These are phyloP conservation scores for Thyridium curvatum DNA, from an alignment of 2,329 filamentous ascomycete species.

Conservation along the genomic window DNA sequence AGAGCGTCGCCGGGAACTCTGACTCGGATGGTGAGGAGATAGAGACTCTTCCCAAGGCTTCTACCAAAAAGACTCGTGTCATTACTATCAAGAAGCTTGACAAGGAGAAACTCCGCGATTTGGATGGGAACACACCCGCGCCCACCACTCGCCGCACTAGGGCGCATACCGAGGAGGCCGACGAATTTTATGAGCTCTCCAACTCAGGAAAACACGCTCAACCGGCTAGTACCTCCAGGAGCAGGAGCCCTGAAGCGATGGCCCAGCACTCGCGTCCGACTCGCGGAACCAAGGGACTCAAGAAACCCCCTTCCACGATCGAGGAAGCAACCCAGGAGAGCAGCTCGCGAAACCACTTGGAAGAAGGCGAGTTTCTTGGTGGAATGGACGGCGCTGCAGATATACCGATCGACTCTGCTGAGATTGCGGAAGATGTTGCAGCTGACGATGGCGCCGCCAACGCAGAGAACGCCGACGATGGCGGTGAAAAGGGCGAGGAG, in stretches of 20 bases:
- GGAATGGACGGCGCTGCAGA: conserved; percentile 7
- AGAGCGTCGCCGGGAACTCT: conserved; percentile 19
- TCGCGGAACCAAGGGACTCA: conserved; percentile 44
- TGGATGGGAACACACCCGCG: conserved; percentile 3
- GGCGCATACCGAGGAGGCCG: conserved; percentile 46
- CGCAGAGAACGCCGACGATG: conserved; percentile 20
- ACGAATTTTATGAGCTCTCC: conserved; percentile 52
- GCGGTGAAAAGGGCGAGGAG: conserved; percentile 22
- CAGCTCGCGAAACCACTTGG: conserved; percentile 13
- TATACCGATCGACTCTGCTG: conserved; percentile 1
- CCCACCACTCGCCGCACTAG: conserved; percentile 41
- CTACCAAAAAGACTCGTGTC: conserved; percentile 14
- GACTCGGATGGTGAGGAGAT: conserved; percentile 35
- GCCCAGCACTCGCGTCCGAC: conserved; percentile 35
- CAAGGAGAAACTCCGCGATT: conserved; percentile 5
- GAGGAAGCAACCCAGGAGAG: conserved; percentile 50
- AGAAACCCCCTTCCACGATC: conserved; percentile 40
- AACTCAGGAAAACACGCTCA: conserved; percentile 54
- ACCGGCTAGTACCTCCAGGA: conserved; percentile 42
- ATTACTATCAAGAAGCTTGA: conserved; percentile 12
- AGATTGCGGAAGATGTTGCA: conserved; percentile 2
- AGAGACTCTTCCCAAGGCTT: conserved; percentile 24
- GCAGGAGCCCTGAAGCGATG: conserved; percentile 48
- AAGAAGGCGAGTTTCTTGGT: conserved; percentile 22
- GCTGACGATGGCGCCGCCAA: conserved; percentile 14